Base-by-base conservation (phyloP, 371 early-diverging fungal genomes). In the Rhizopus delemar region DNA sequence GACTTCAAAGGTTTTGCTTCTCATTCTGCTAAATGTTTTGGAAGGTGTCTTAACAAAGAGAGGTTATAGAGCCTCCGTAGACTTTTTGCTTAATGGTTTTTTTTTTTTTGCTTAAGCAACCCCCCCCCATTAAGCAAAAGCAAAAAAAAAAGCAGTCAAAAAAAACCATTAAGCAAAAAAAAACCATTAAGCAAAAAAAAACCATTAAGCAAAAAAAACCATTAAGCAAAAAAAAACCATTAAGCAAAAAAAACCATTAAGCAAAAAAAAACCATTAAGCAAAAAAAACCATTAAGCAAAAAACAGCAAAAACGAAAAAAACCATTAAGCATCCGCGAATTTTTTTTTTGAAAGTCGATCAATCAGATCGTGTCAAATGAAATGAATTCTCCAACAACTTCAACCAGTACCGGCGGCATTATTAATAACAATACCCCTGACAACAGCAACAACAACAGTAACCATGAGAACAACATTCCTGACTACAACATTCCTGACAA, bases 291-390 rank as follows among this genome's bases (percentile, higher is more conserved):
- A n/a, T 49, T 49, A 49, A 41, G 43, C 8, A 41, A n/a, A 41
- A 41, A 41, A n/a, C 43, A 41, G 43, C 43, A 41, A 41, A 41
- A 41, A 41, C 43, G 43, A 41, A 41, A 46, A 46, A 46, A 49
- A 49, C 50, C 50, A 49, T 49, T 49, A 49, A 49, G 50, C 50
- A 49, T 46, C 46, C 46, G 46, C 46, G 46, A 46, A 46, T 46
- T 46, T 46, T 46, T 46, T 46, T 46, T 46, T n/a, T n/a, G n/a
- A n/a, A n/a, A n/a, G n/a, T n/a, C n/a, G n/a, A n/a, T n/a, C n/a
- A n/a, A n/a, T n/a, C n/a, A n/a, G n/a, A n/a, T 46, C 46, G 22
- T 46, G 46, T 8, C 31, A 6, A 49, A 49, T 4, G 9, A 8
- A 31, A 31, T 49, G 28, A 6, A 32, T 49, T 49, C 31, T 49